These are phyloP conservation scores for Pulveroboletus frians DNA, from an alignment of 768 basidiomycete species.

Conservation along the genomic window DNA sequence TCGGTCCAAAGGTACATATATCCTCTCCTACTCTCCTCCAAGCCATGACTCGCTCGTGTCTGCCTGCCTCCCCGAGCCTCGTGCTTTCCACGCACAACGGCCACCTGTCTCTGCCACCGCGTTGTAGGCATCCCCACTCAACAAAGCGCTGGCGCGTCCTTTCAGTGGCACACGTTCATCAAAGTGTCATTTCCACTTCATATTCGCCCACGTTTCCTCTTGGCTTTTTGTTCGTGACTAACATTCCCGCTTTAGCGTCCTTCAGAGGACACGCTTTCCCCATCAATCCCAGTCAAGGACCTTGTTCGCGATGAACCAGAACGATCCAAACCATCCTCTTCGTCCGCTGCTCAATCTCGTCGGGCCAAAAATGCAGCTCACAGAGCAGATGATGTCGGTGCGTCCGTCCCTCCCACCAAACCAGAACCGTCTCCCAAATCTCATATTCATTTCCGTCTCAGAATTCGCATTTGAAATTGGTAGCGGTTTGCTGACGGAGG, in stretches of 20 bases:
- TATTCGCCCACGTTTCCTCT: background rate
- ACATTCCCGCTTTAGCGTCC: constrained; percentile 32
- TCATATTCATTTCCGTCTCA: constrained; percentile 31
- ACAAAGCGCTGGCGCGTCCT: background rate
- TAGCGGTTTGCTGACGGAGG: constrained; percentile 85
- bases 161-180: background rate
- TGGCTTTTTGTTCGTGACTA: constrained; percentile 1
- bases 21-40: background rate
- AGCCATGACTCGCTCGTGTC: constrained; percentile 8
- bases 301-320: constrained; percentile 58
- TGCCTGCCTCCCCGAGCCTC: constrained; percentile 10
- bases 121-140: background rate
- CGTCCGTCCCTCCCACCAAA: constrained; percentile 30
- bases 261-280: constrained; percentile 46
- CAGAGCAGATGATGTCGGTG: constrained; percentile 84
- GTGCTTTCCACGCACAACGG: constrained; percentile 9
- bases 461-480: constrained; percentile 99
- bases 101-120: background rate
- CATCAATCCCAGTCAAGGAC: constrained; percentile 42
- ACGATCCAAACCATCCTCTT: constrained; percentile 56
- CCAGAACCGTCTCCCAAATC: constrained; percentile 1
- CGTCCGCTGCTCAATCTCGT: constrained; percentile 77
- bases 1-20: constrained; percentile 56
- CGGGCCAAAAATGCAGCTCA: constrained; percentile 90
- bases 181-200: background rate